phyloP scores from a whole-genome alignment of 345 rosid species.

The Salix purpurea region DNA sequence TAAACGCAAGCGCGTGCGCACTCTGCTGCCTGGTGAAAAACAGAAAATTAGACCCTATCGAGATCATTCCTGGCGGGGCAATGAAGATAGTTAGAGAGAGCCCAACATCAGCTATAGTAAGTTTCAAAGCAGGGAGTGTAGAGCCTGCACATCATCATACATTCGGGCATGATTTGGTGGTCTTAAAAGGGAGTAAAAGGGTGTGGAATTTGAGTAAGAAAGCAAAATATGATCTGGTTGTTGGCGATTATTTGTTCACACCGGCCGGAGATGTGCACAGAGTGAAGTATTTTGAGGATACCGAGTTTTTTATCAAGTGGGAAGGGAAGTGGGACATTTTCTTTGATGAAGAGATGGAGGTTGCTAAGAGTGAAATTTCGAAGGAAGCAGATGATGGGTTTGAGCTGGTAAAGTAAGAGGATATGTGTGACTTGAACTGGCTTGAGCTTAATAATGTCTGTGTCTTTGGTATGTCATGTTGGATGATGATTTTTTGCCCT shows the following conservation, averaged over 20 bases:
- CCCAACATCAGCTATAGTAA: slow-evolving; percentile 78
- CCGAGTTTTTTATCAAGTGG: slow-evolving; percentile 90
- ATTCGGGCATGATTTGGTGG: slow-evolving; percentile 81
- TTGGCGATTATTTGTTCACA: slow-evolving; percentile 71
- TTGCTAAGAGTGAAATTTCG: slow-evolving; percentile 47
- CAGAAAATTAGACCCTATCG: slow-evolving; percentile 52
- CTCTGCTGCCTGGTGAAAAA: slow-evolving; percentile 62
- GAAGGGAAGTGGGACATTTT: slow-evolving; percentile 86
- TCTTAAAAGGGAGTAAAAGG: slow-evolving; percentile 61
- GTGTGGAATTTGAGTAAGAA: slow-evolving; percentile 83
- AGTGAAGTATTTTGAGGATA: slow-evolving; percentile 82
- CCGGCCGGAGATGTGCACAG: slow-evolving; percentile 82
- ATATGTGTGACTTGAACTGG: neutral
- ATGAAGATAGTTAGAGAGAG: slow-evolving; percentile 89
- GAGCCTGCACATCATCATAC: slow-evolving; percentile 96
- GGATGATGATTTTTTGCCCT: neutral
- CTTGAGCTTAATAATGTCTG: neutral
- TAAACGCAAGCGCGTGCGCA: slow-evolving; percentile 29
- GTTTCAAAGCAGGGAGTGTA: slow-evolving; percentile 70
- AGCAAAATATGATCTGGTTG: slow-evolving; percentile 53
- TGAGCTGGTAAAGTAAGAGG: slow-evolving; percentile 10
- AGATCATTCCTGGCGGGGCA: slow-evolving; percentile 75
- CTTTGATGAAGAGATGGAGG: slow-evolving; percentile 75
- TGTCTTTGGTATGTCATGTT: neutral
- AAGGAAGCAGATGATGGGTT: slow-evolving; percentile 24